Percentiles rank a stretch among this genome's conserved stretches.
Conservation (phyloP, 495 filamentous ascomycete species). For the Podospora didyma region DNA sequence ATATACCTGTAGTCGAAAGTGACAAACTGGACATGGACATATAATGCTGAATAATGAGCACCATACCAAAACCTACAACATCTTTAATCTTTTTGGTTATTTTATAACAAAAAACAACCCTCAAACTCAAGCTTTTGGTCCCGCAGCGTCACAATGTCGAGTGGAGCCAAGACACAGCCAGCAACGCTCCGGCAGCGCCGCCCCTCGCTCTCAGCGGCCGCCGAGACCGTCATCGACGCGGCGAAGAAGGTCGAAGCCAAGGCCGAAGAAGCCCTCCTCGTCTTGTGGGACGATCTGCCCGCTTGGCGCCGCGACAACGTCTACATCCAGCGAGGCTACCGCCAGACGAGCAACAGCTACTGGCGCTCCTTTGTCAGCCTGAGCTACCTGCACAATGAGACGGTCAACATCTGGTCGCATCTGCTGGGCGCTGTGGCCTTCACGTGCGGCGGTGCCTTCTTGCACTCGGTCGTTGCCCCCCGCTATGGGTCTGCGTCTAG, state of each 20-base stretch:
- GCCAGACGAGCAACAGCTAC: slow-evolving; percentile 36
- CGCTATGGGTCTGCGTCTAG: slow-evolving; percentile 62
- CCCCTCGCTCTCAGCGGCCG: slow-evolving; percentile 24
- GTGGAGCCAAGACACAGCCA: neutral
- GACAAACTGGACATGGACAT: too few relatives aligned
- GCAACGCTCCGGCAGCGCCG: slow-evolving; percentile 8
- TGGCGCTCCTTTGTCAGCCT: slow-evolving; percentile 29
- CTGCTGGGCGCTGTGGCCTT: slow-evolving; percentile 60
- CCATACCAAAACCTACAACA: too few relatives aligned
- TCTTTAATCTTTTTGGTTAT: too few relatives aligned
- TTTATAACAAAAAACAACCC: too few relatives aligned
- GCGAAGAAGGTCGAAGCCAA: slow-evolving; percentile 26
- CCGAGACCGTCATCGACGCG: slow-evolving; percentile 23
- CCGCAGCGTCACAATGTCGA: neutral
- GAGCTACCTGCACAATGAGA: slow-evolving; percentile 68
- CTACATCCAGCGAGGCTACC: slow-evolving; percentile 41
- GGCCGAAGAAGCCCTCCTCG: slow-evolving; percentile 24
- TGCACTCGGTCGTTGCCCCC: slow-evolving; percentile 46
- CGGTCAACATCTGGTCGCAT: slow-evolving; percentile 93
- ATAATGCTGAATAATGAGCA: too few relatives aligned
- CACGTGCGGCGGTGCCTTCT: slow-evolving; percentile 30
- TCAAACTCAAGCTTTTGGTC: neutral
- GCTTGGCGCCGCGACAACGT: slow-evolving; percentile 45
- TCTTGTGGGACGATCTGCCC: slow-evolving; percentile 42
- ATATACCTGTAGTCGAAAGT: too few relatives aligned